Evolutionary conservation across 2,329 filamentous ascomycete genomes (phyloP).

Genomic region (Colletotrichum nymphaeae): DNA sequence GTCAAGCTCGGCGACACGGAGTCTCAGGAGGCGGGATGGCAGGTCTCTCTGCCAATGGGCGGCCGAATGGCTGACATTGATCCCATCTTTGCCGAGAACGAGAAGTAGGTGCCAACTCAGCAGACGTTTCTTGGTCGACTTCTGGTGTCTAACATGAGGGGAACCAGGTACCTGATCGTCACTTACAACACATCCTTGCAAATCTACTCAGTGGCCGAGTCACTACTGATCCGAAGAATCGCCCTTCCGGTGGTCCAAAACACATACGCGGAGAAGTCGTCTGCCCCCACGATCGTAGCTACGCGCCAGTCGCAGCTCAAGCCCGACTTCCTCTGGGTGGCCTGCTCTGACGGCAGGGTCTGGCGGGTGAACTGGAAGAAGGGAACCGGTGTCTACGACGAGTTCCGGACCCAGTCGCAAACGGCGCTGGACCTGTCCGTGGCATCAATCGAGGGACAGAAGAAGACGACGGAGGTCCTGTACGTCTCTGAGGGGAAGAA

Average conservation of each 20-base stretch:
- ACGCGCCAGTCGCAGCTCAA: slow-evolving; percentile 52
- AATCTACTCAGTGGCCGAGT: slow-evolving; percentile 84
- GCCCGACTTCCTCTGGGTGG: slow-evolving; percentile 68
- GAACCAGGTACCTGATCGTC: slow-evolving; percentile 75
- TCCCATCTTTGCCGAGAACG: slow-evolving; percentile 70
- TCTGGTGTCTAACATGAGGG: slow-evolving; percentile 39
- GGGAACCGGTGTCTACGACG: slow-evolving; percentile 53
- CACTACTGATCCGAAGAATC: slow-evolving; percentile 81
- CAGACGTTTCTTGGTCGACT: slow-evolving; percentile 18
- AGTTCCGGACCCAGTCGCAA: slow-evolving; percentile 55
- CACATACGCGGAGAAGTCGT: slow-evolving; percentile 40
- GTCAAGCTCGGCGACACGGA: slow-evolving; percentile 29
- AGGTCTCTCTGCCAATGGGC: slow-evolving; percentile 72
- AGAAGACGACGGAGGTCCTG: slow-evolving; percentile 55
- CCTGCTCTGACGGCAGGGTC: slow-evolving; percentile 66
- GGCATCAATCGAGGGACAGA: slow-evolving; percentile 50
- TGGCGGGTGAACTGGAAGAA: slow-evolving; percentile 70
- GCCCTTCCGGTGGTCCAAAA: slow-evolving; percentile 54
- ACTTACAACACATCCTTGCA: slow-evolving; percentile 81
- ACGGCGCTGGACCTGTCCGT: slow-evolving; percentile 60
- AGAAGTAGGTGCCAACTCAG: slow-evolving; percentile 60
- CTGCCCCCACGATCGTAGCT: slow-evolving; percentile 51
- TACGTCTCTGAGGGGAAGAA: slow-evolving; percentile 32
- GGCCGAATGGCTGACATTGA: slow-evolving; percentile 74
- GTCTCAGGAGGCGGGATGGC: slow-evolving; percentile 58